phyloP scores from a whole-genome alignment of 108 stramenopile genomes.

The Chaetoceros tenuissimus region DNA sequence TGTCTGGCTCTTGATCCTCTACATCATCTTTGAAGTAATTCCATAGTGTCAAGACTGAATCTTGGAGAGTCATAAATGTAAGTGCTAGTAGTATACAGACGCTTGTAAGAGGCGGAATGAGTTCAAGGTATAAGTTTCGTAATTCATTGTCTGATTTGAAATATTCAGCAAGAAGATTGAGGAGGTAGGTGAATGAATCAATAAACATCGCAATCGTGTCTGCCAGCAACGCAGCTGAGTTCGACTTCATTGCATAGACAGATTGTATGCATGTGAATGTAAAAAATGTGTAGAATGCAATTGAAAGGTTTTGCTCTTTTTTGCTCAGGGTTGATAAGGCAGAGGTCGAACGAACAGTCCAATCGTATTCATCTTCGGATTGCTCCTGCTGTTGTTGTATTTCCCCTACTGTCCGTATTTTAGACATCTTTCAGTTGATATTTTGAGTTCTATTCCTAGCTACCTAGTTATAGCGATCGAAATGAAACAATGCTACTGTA shows the following conservation, averaged over 20 bases:
- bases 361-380: no score
- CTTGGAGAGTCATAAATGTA: background rate
- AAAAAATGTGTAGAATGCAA: background rate
- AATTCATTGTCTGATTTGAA: background rate
- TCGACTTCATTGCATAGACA: background rate
- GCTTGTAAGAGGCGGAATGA: background rate
- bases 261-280: background rate
- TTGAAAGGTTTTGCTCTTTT: background rate
- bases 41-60: background rate
- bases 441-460: no score
- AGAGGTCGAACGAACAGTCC: no score
- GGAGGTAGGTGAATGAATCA: conserved; percentile 52
- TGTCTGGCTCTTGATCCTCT: conserved; percentile 24
- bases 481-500: no score
- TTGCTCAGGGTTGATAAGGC: background rate
- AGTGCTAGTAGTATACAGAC: background rate
- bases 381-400: background rate
- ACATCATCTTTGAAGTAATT: background rate
- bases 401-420: no score
- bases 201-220: conserved; percentile 60
- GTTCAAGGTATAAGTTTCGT: background rate
- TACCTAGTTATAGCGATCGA: no score
- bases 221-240: background rate
- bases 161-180: conserved; percentile 39
- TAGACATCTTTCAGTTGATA: no score